A percentile compares a stretch with the other conserved stretches of the same genome.
These are phyloP conservation scores for Penicillium hordei DNA, from an alignment of 2,329 filamentous ascomycete species.

Conservation along the genomic window DNA sequence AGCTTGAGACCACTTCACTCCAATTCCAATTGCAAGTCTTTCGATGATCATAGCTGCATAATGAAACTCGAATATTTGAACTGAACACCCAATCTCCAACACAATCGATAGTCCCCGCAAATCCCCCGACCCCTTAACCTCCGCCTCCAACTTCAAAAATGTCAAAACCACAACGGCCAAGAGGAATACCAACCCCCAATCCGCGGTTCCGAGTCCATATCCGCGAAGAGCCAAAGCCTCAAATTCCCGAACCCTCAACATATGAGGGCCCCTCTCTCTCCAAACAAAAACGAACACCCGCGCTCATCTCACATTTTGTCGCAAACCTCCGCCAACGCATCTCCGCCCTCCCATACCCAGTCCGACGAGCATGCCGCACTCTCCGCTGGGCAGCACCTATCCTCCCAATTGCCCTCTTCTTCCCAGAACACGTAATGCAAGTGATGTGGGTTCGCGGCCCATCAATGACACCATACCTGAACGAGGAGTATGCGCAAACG, in stretches of 20 bases:
- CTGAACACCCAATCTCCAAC: background rate
- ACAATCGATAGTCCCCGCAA: background rate
- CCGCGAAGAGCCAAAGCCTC: background rate
- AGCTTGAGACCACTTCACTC: background rate
- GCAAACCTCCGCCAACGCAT: constrained; percentile 30
- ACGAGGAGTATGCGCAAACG: constrained; percentile 58
- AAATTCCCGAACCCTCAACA: background rate
- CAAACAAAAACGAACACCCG: constrained; percentile 5
- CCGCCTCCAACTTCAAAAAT: background rate
- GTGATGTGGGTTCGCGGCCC: constrained; percentile 47
- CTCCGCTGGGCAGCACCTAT: constrained; percentile 34
- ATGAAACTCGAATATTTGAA: background rate
- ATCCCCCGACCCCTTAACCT: background rate
- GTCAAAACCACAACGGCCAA: constrained; percentile 3
- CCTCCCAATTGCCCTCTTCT: constrained; percentile 40
- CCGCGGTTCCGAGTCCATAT: constrained; percentile 3
- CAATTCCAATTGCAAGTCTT: background rate
- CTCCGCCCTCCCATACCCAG: constrained; percentile 28
- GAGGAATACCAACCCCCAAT: background rate
- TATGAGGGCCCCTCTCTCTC: constrained; percentile 1
- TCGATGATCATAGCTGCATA: background rate
- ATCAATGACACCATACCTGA: constrained; percentile 78
- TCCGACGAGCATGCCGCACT: constrained; percentile 28
- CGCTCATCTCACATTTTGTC: constrained; percentile 21
- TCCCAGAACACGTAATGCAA: constrained; percentile 43